These are phyloP conservation scores for Tremella yokohamensis DNA, from an alignment of 768 basidiomycete species.

Conservation along the genomic window DNA sequence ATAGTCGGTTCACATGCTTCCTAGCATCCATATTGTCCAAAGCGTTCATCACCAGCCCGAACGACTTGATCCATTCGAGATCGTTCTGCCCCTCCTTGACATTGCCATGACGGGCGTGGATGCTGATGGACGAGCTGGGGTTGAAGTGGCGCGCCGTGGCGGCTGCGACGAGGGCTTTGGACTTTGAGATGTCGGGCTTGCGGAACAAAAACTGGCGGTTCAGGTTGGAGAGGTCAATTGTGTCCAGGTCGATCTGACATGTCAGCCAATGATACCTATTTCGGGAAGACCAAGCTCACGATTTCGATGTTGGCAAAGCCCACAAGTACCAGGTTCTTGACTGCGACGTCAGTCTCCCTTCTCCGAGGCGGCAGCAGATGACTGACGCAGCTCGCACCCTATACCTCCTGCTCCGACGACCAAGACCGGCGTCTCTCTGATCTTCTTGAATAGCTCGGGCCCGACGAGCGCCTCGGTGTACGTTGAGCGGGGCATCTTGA, in stretches of 20 bases:
- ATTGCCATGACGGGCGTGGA: slow-evolving; percentile 87
- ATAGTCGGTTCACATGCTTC: slow-evolving; percentile 95
- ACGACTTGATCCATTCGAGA: slow-evolving; percentile 80
- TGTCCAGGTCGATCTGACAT: slow-evolving; percentile 77
- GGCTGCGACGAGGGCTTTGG: slow-evolving; percentile 75
- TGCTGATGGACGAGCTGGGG: slow-evolving; percentile 75
- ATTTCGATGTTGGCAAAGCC: slow-evolving; percentile 90
- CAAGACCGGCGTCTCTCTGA: slow-evolving; percentile 56
- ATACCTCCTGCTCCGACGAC: slow-evolving; percentile 96
- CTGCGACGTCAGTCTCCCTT: slow-evolving; percentile 53
- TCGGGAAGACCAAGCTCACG: slow-evolving; percentile 15
- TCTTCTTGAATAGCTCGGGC: slow-evolving; percentile 59
- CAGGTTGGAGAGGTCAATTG: slow-evolving; percentile 94
- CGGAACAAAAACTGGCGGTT: slow-evolving; percentile 95
- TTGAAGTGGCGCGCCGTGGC: slow-evolving; percentile 50
- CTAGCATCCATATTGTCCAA: slow-evolving; percentile 94
- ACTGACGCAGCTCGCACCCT: slow-evolving; percentile 84
- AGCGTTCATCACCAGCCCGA: slow-evolving; percentile 91
- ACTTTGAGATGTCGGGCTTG: slow-evolving; percentile 95
- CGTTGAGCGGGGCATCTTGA: slow-evolving; percentile 42
- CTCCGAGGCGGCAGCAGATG: slow-evolving; percentile 30
- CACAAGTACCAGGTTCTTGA: slow-evolving; percentile 90
- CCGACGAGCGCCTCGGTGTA: slow-evolving; percentile 80
- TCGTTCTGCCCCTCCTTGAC: slow-evolving; percentile 91
- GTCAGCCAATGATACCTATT: background rate